A percentile compares a stretch with the other conserved stretches of the same genome.
These are phyloP conservation scores for Parascedosporium putredinis DNA, from an alignment of 2,329 filamentous ascomycete species.

Conservation along the genomic window DNA sequence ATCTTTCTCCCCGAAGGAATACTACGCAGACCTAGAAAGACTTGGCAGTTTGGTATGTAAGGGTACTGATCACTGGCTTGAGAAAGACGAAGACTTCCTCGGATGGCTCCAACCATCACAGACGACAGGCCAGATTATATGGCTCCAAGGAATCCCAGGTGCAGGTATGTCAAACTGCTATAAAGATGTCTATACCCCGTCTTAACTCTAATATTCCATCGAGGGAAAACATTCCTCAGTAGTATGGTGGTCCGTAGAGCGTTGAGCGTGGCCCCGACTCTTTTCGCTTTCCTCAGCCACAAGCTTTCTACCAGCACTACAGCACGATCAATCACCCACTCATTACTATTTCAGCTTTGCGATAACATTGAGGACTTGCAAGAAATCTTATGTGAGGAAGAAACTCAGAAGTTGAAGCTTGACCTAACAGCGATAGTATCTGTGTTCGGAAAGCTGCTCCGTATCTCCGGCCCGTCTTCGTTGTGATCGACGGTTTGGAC, in stretches of 20 bases:
- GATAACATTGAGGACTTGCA: neutral
- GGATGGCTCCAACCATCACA: neutral
- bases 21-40: neutral
- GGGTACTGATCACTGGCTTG: neutral
- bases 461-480: neutral
- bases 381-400: neutral
- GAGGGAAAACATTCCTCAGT: neutral
- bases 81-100: neutral
- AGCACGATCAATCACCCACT: neutral
- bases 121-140: neutral
- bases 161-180: neutral
- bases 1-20: neutral
- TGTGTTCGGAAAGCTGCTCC: neutral
- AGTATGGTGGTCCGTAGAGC: too few relatives aligned
- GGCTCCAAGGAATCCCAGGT: constrained; percentile 1
- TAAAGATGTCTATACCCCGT: too few relatives aligned
- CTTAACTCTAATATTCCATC: neutral
- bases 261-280: too few relatives aligned
- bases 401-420: neutral
- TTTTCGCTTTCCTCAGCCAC: neutral
- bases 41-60: neutral
- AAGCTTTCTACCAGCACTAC: neutral
- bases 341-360: neutral
- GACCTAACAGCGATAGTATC: too few relatives aligned
- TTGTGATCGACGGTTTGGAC: constrained; percentile 1